Percentiles rank a stretch among this genome's conserved stretches.
Conservation (phyloP, 2,329 filamentous ascomycete species). For the Diaporthe nobilis region DNA sequence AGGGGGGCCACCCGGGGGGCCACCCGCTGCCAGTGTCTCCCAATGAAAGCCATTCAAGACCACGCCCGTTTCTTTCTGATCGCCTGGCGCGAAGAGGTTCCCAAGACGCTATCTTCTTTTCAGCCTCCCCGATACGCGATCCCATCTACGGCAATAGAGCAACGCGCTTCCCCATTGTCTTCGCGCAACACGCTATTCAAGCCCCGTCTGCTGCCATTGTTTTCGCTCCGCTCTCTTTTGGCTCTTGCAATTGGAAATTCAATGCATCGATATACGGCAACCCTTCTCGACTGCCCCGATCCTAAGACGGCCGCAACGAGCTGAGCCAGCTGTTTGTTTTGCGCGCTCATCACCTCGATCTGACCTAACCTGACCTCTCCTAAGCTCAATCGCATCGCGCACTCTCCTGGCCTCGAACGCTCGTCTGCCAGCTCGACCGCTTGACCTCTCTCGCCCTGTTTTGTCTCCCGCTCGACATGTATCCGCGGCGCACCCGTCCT, state of each 20-base stretch:
- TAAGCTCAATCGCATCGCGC: slow-evolving; percentile 22
- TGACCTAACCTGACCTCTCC: slow-evolving; percentile 21
- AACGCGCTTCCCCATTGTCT: slow-evolving; percentile 24
- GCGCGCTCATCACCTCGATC: slow-evolving; percentile 31
- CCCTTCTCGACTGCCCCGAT: slow-evolving; percentile 19
- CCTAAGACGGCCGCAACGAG: slow-evolving; percentile 33
- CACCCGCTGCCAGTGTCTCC: slow-evolving; percentile 7
- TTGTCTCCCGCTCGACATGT: slow-evolving; percentile 42
- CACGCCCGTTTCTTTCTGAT: slow-evolving; percentile 20
- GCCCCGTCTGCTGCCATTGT: slow-evolving; percentile 29
- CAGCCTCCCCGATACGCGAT: slow-evolving; percentile 28
- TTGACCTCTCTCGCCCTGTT: slow-evolving; percentile 10
- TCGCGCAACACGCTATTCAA: slow-evolving; percentile 31
- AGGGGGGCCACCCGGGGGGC: not conserved
- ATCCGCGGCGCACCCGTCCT: slow-evolving; percentile 41
- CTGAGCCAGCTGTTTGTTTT: slow-evolving; percentile 30
- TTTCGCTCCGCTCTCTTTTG: slow-evolving; percentile 10
- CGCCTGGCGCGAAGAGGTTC: slow-evolving; percentile 30
- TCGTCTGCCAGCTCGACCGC: slow-evolving; percentile 29
- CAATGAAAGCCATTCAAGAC: slow-evolving; percentile 22
- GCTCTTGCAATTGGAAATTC: slow-evolving; percentile 33
- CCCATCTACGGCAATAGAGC: slow-evolving; percentile 19
- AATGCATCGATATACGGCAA: slow-evolving; percentile 39
- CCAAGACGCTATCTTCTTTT: slow-evolving; percentile 38
- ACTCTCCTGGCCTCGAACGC: slow-evolving; percentile 7